Evolutionary conservation across 2,329 filamentous ascomycete genomes (phyloP).

Genomic region (Hypoxylon rubiginosum): DNA sequence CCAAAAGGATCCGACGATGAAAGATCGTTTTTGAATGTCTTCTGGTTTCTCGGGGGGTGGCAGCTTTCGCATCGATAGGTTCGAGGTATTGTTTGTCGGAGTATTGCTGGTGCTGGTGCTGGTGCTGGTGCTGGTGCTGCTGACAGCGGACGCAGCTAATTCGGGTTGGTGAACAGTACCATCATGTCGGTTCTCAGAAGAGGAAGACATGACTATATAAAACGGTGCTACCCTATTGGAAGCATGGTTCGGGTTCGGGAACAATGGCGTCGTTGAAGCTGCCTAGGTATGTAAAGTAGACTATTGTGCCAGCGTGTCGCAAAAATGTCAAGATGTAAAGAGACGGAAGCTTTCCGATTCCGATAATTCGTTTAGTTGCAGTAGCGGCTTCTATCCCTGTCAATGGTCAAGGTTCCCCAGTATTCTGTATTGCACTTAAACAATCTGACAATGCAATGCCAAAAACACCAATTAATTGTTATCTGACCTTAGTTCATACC

Average conservation of each 20-base stretch:
- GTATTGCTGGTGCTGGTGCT: too few species aligned
- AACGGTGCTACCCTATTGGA: conserved; percentile 18
- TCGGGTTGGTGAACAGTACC: conserved; percentile 7
- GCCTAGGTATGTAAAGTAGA: too few species aligned
- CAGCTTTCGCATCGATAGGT: conserved; percentile 53
- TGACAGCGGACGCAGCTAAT: neutral
- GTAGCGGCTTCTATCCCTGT: neutral
- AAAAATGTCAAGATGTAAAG: conserved; percentile 19
- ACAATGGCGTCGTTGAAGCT: conserved; percentile 26
- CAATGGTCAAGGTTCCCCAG: too few species aligned
- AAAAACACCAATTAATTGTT: too few species aligned
- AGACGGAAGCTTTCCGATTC: conserved; percentile 17
- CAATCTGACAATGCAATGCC: too few species aligned
- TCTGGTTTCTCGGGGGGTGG: conserved; percentile 84
- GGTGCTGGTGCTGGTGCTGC: too few species aligned
- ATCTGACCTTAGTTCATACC: too few species aligned
- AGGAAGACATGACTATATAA: conserved; percentile 34
- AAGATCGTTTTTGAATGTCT: conserved; percentile 76
- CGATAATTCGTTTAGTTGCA: neutral
- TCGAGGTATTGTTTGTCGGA: conserved; percentile 17
- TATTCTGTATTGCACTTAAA: too few species aligned
- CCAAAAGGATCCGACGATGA: conserved; percentile 92
- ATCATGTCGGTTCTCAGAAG: conserved; percentile 30
- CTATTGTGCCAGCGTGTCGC: conserved; percentile 28
- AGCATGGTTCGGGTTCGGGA: conserved; percentile 29